Evolutionary conservation across 176 grass and related monocot genomes (phyloP), one percentile per base, ranked within the genome.

Genomic region (Lolium perenne): DNA sequence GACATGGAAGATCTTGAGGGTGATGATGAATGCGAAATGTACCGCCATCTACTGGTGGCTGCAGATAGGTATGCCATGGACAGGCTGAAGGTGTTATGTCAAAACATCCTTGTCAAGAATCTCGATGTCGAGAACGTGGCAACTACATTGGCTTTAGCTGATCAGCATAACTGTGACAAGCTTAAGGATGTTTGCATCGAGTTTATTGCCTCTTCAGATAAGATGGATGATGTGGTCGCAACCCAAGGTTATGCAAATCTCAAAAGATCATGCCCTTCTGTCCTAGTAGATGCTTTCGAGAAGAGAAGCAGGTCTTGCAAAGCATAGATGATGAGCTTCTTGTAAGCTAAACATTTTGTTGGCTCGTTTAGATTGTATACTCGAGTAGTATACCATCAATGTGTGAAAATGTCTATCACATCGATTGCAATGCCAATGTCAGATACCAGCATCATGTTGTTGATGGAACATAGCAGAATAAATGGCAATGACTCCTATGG

Each of bases 31-130:
- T 63, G 21, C 26, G 60, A 63, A 26, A 63, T 63, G 22, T 22
- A 63, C 60, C 60, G 60, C 21, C 60, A 63, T 63, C 22, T 63
- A 63, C 22, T 63, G 9, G 60, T 63, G 60, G 60, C 11, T 63
- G 22, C 22, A 63, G 60, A 63, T 63, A 63, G 60, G 60, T 63
- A 63, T 63, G 60, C 60, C 60, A 63, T 63, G 60, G 60, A 63
- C 60, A 63, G 22, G 22, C 60, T 26, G 22, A 63, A 26, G 60
- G 1, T 63, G 60, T 26, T 63, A 26, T 63, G 60, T 13, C 60
- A 63, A 26, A 63, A 63, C 22, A 13, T 63, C 22, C 60, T 63
- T 63, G 60, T 22, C 60, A 63, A 63, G 60, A 63, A 63, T 63
- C 60, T 63, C 13, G 60, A 63, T 63, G 60, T 63, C 22, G 60